Percentiles rank a stretch among this genome's conserved stretches.
Evolutionary conservation across 164 flowering plant species (phyloP).

Genomic region (Vitis amurensis): DNA sequence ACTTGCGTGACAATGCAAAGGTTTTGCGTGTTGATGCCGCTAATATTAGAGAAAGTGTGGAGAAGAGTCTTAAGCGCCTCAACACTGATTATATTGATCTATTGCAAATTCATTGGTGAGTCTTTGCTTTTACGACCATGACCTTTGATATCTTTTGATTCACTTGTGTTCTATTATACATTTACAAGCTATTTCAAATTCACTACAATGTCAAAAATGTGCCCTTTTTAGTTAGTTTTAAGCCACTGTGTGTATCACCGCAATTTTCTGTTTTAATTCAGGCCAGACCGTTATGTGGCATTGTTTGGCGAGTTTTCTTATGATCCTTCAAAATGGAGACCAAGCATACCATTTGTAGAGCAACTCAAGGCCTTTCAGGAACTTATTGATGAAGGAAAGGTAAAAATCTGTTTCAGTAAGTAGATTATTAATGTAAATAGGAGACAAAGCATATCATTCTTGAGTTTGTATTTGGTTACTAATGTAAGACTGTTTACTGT

Average conservation of each 20-base stretch:
- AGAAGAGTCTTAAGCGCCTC: constrained; percentile 89
- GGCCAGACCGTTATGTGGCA: constrained; percentile 96
- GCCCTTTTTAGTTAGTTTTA: too few species aligned
- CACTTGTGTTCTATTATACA: too few species aligned
- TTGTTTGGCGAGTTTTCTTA: constrained; percentile 77
- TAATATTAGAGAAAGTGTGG: constrained; percentile 91
- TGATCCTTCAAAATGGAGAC: constrained; percentile 82
- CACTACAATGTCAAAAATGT: too few species aligned
- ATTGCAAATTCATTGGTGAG: constrained; percentile 94
- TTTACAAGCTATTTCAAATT: too few species aligned
- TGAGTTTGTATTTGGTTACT: background rate
- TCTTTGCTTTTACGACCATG: background rate
- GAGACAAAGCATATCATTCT: background rate
- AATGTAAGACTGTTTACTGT: background rate
- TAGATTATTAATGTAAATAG: background rate
- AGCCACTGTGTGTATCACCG: background rate
- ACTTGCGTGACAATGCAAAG: constrained; percentile 68
- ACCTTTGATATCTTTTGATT: too few species aligned
- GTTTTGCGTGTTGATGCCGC: constrained; percentile 88
- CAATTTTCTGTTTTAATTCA: constrained; percentile 23
- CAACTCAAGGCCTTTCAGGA: constrained; percentile 85
- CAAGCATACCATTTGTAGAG: constrained; percentile 80
- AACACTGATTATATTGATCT: constrained; percentile 91
- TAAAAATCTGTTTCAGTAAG: constrained; percentile 16
- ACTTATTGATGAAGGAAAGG: constrained; percentile 92